These are phyloP conservation scores for Jackrogersella minutella DNA, from an alignment of 495 filamentous ascomycete genomes.

Conservation along the genomic window DNA sequence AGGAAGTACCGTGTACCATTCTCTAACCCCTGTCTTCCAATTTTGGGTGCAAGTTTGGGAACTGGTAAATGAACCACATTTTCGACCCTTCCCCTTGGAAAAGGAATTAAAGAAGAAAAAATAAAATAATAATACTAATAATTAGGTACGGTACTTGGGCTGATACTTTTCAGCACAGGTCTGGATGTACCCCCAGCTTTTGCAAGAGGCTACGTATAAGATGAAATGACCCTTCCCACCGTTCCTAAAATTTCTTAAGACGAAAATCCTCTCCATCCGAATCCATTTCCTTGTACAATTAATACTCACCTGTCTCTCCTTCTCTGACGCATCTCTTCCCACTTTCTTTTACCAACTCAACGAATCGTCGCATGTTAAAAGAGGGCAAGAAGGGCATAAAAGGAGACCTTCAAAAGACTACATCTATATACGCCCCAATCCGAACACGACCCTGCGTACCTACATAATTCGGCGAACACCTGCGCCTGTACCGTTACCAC, in stretches of 20 bases:
- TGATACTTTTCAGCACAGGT: constrained; percentile 37
- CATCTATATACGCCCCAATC: constrained; percentile 29
- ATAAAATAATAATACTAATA: constrained; percentile 9
- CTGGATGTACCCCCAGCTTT: constrained; percentile 38
- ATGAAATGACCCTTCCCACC: constrained; percentile 43
- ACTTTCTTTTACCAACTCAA: constrained; percentile 21
- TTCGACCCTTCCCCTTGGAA: constrained; percentile 36
- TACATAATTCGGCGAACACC: constrained; percentile 42
- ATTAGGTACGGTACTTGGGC: constrained; percentile 32
- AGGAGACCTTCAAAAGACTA: constrained; percentile 11
- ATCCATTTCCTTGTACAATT: constrained; percentile 32
- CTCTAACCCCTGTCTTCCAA: constrained; percentile 30
- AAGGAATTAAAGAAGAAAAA: constrained; percentile 34
- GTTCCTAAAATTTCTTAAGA: constrained; percentile 37
- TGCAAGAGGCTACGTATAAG: constrained; percentile 38
- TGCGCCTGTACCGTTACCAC: constrained; percentile 43
- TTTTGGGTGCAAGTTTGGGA: constrained; percentile 37
- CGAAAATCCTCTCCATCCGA: constrained; percentile 34
- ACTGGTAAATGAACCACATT: constrained; percentile 43
- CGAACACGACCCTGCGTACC: constrained; percentile 34
- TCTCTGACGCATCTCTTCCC: constrained; percentile 11
- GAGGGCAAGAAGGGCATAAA: constrained; percentile 30
- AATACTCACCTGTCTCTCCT: constrained; percentile 29
- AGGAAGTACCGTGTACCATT: constrained; percentile 28
- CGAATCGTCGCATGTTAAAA: constrained; percentile 15